Evolutionary conservation across 2,329 filamentous ascomycete species (phyloP), one percentile per base, ranked within the genome.

Genomic region (Saccharata proteae): DNA sequence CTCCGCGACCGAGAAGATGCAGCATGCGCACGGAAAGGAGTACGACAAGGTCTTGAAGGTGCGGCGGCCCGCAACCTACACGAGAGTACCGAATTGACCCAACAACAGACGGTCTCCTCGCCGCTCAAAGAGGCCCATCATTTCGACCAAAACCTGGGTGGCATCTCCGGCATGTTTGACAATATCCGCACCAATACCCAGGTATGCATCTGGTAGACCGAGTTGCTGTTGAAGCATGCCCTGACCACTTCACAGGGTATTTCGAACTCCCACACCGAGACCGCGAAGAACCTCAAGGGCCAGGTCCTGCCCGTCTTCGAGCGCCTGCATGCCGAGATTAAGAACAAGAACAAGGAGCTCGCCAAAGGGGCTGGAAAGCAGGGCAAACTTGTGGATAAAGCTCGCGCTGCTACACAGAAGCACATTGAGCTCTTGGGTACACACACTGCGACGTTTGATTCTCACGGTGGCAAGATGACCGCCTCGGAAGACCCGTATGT

Each of bases 1-100:
- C 47, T 65, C 64, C 17, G 77, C 80, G 5, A 82, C 85, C 3
- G 85, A 93, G 57, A 94, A 88, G 67, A 67, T 83, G 36, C 79
- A 94, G 51, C 79, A 77, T 51, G 69, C 73, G 8, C 80, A 93
- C 45, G 76, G 83, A 33, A 96, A 93, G 64, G 88, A 96, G 57
- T 93, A 93, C 49, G 86, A 96, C 63, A 88, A 82, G 59, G 77
- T 90, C 7, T 61, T 96, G 48, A 98, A 96, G 76, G 78, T 76
- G 33, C 16, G 51, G 40, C 6, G 9, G 15, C 2, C 25, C 9
- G n/a, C n/a, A 25, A 6, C 4, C n/a, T 24, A 15, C 12, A n/a
- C 9, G 19, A 16, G 19, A 9, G 12, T 8, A 20, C n/a, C 35
- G 17, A 19, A 14, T 16, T 26, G 11, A 18, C 18, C n/a, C 6